These are phyloP conservation scores for Naganishia liquefaciens DNA, from an alignment of 1,284 basidiomycete genomes.

Conservation along the genomic window DNA sequence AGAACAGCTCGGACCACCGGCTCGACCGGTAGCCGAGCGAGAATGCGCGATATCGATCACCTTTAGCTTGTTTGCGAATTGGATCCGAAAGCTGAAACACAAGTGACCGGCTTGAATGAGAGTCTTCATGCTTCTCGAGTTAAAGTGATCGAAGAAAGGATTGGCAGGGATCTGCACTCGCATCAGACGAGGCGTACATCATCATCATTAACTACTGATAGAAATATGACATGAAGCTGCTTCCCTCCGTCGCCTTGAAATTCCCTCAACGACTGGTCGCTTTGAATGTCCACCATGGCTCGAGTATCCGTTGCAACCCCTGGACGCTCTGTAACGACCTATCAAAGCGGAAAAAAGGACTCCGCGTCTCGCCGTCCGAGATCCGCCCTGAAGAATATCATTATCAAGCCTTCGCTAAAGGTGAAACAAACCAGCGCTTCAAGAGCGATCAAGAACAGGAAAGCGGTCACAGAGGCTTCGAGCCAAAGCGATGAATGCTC, in stretches of 20 bases:
- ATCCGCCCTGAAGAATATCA: background rate
- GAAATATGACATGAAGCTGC: background rate
- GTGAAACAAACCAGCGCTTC: background rate
- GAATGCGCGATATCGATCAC: too few species aligned
- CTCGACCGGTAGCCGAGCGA: background rate
- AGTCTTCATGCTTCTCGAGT: too few species aligned
- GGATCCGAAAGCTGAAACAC: slow-evolving; percentile 17
- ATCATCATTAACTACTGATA: background rate
- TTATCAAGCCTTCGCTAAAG: background rate
- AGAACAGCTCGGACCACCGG: background rate
- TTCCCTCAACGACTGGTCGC: background rate
- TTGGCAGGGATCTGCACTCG: background rate
- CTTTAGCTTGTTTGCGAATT: background rate
- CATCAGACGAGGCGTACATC: background rate
- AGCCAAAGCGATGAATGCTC: slow-evolving; percentile 3
- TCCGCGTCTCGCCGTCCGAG: background rate
- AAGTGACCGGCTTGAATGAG: background rate
- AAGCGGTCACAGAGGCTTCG: background rate
- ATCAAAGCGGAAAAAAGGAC: background rate
- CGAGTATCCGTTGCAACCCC: background rate
- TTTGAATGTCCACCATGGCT: slow-evolving; percentile 7
- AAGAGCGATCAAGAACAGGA: background rate
- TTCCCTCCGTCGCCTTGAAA: background rate
- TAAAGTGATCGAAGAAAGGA: background rate
- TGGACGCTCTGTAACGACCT: slow-evolving; percentile 2